Base-by-base conservation (phyloP, 257 asterid species). In the Buddleja alternifolia region DNA sequence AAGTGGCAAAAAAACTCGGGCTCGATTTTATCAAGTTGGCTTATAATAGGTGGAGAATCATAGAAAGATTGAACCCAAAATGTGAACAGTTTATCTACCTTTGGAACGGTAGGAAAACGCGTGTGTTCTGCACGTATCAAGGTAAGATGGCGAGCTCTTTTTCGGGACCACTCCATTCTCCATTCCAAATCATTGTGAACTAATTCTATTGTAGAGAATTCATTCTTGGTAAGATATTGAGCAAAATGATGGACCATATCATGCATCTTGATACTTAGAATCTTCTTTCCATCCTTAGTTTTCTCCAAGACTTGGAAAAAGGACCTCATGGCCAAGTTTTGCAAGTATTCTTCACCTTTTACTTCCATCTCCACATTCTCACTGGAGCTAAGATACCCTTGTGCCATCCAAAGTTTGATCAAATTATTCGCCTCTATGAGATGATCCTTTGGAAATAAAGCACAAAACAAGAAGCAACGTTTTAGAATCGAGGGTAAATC, bases 31-130 rank as follows among this genome's bases (percentile, higher is more conserved):
- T 86, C 94, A 10, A 77, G 62, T 44, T 86, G 77, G 60, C 73
- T 75, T 40, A 82, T 59, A 29, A 88, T 81, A 34, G 84, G 81
- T 0, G 93, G 93, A 7, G 79, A 81, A 19, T 86, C 93, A 39
- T 74, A 72, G 75, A 83, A 89, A 34, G 91, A 84, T 15, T 89
- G 93, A 58, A 89, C 84, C 96, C 91, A 89, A 63, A 86, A 78
- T 4, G 85, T 65, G 67, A 77, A 84, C 25, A 83, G 50, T 46
- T 80, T 86, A 48, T 75, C 84, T 34, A 59, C 72, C 23, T 83
- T 72, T 0, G 66, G 67, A 39, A 86, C 37, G n/a, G 40, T 59
- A 6, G 96, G 96, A 17, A 89, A 84, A 1, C 21, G 65, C 20
- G 66, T 58, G 63, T 77, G 86, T 63, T 86, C 86, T 14, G 75